These are phyloP conservation scores for Aureobasidium melanogenum DNA, from an alignment of 2,329 filamentous ascomycete species.

Conservation along the genomic window DNA sequence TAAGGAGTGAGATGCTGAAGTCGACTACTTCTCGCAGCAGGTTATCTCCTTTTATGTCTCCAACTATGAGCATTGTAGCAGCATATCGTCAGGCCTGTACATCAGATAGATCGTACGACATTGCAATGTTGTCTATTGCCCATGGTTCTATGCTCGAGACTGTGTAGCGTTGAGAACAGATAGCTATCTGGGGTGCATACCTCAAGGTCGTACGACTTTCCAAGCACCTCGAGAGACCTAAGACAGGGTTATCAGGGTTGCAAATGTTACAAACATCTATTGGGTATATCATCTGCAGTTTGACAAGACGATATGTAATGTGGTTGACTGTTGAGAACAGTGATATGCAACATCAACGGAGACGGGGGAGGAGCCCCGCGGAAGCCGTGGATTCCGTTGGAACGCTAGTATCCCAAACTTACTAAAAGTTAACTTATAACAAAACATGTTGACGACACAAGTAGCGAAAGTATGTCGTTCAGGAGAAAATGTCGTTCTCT, in stretches of 20 bases:
- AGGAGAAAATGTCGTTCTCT: neutral
- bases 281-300: neutral
- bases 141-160: neutral
- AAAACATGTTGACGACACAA: neutral
- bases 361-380: neutral
- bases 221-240: too few relatives aligned
- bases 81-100: neutral
- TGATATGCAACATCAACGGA: neutral
- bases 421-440: too few relatives aligned
- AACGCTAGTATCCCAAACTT: neutral
- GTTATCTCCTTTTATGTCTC: neutral
- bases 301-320: neutral
- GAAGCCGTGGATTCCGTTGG: neutral
- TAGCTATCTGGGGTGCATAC: neutral
- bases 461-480: neutral
- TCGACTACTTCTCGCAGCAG: neutral
- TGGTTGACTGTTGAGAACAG: neutral
- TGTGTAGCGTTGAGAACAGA: neutral
- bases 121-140: neutral
- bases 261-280: too few relatives aligned
- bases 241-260: neutral
- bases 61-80: neutral
- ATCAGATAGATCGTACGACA: neutral
- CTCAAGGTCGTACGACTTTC: neutral
- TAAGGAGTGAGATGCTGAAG: neutral